Conservation (phyloP, 2,329 filamentous ascomycete species). For the Neonectria hederae region DNA sequence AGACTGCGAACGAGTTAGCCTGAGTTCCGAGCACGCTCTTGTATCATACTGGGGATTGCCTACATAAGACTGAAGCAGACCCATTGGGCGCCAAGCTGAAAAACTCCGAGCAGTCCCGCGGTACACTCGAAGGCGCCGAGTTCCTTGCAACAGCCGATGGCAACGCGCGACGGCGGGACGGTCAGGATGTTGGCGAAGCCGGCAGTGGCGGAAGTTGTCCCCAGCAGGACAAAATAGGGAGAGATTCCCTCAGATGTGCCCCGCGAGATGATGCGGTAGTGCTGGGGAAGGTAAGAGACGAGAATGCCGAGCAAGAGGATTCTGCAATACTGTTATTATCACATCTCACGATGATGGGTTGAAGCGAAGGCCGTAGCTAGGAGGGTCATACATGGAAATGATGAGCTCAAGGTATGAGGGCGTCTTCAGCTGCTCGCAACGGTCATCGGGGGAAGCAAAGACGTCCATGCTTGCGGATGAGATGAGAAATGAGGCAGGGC, state of each 20-base stretch:
- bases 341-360: slow-evolving; percentile 5
- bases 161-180: slow-evolving; percentile 81
- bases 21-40: background rate
- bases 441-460: slow-evolving; percentile 35
- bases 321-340: slow-evolving; percentile 46
- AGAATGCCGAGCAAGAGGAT: slow-evolving; percentile 88
- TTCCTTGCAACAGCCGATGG: slow-evolving; percentile 86
- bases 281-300: slow-evolving; percentile 93
- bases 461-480: slow-evolving; percentile 38
- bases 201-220: slow-evolving; percentile 86
- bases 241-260: slow-evolving; percentile 93
- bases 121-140: slow-evolving; percentile 85
- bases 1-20: slow-evolving; percentile 64
- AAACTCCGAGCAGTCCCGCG: slow-evolving; percentile 86
- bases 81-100: slow-evolving; percentile 93
- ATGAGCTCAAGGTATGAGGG: slow-evolving; percentile 65
- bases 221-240: slow-evolving; percentile 94
- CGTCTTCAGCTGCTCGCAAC: slow-evolving; percentile 62
- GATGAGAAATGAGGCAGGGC: slow-evolving; percentile 6
- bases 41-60: slow-evolving; percentile 45
- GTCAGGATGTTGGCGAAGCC: slow-evolving; percentile 93
- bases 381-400: slow-evolving; percentile 61
- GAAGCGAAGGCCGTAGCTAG: background rate
- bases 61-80: slow-evolving; percentile 92
- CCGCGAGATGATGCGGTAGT: slow-evolving; percentile 87